Conservation (phyloP, 805 yeast genomes). For the Wickerhamiella cacticola region DNA sequence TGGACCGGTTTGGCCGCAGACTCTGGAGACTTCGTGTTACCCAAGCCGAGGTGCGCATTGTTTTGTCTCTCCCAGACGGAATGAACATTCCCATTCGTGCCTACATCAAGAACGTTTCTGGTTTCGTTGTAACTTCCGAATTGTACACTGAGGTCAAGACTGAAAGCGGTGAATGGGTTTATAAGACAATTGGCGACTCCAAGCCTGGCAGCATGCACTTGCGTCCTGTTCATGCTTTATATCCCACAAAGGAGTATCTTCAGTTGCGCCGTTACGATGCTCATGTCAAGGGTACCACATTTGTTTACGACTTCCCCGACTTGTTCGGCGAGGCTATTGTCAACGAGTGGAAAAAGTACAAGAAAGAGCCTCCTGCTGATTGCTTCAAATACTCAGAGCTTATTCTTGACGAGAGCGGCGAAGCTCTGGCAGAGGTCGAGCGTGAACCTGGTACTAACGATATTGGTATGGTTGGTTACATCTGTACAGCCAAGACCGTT, state of each 20-base stretch:
- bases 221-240: slow-evolving; percentile 90
- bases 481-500: slow-evolving; percentile 81
- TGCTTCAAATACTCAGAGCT: slow-evolving; percentile 70
- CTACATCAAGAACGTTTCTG: slow-evolving; percentile 88
- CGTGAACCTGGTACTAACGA: slow-evolving; percentile 95
- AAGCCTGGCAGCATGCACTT: slow-evolving; percentile 95
- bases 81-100: slow-evolving; percentile 93
- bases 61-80: slow-evolving; percentile 82
- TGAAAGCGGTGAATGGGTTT: slow-evolving; percentile 89
- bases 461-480: slow-evolving; percentile 97
- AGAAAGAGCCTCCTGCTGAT: slow-evolving; percentile 44
- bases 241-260: slow-evolving; percentile 93
- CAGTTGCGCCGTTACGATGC: slow-evolving; percentile 99
- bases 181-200: slow-evolving; percentile 68
- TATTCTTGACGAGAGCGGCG: slow-evolving; percentile 68
- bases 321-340: slow-evolving; percentile 85
- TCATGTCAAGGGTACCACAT: slow-evolving; percentile 95
- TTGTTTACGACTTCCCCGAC: slow-evolving; percentile 98
- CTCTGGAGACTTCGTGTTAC: slow-evolving; percentile 94
- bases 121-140: slow-evolving; percentile 93
- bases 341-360: slow-evolving; percentile 68
- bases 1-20: slow-evolving; percentile 94
- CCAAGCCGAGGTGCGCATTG: slow-evolving; percentile 93
- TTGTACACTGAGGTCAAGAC: slow-evolving; percentile 90
- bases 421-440: slow-evolving; percentile 68